Base-by-base conservation (phyloP, 2,329 filamentous ascomycete species). In the Penicillium sp. region DNA sequence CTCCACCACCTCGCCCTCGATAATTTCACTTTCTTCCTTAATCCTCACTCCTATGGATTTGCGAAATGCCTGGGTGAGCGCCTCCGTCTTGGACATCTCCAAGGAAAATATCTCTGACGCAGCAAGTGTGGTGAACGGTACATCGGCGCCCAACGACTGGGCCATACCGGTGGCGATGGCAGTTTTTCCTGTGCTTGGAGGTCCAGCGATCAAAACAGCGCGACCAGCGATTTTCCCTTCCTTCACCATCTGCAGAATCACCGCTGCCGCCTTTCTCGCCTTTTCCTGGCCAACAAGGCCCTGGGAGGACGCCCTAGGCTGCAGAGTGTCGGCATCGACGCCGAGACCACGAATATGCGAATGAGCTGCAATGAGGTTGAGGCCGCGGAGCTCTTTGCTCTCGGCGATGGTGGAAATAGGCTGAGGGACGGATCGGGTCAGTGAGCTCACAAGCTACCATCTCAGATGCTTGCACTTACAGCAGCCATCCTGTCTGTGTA, bases 71-170 rank as follows among this genome's bases (percentile, higher is more conserved):
- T 99, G 94, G 55, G 93, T 97, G 35, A 99, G 85, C 51, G 94
- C 93, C 76, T 99, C 94, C 38, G 94, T 99, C 80, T 99, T 99
- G 66, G 91, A 96, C 93, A 99, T 97, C 76, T 99, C 94, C 69
- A 97, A 84, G 24, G 92, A 97, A 79, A 97, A 99, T 68, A 99
- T 97, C 74, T 99, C 94, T 58, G 92, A 96, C 14, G 92, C 91
- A 45, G 94, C 91, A 61, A 97, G 87, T 77, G 91, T 92, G 21
- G 94, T 99, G 73, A 99, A 99, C 3, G 94, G 94, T 1, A 97
- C 92, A 72, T 99, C 94, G 49, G 91, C 77, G 47, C 93, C 94
- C 52, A 99, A 84, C 28, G 92, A 96, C 73, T 99, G 94, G 38
- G 94, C 89, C 92, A 99, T 97, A 49, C 92, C 94, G 89, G 97